Evolutionary conservation across 768 basidiomycete species (phyloP).

Genomic region (Phaeotremella skinneri): DNA sequence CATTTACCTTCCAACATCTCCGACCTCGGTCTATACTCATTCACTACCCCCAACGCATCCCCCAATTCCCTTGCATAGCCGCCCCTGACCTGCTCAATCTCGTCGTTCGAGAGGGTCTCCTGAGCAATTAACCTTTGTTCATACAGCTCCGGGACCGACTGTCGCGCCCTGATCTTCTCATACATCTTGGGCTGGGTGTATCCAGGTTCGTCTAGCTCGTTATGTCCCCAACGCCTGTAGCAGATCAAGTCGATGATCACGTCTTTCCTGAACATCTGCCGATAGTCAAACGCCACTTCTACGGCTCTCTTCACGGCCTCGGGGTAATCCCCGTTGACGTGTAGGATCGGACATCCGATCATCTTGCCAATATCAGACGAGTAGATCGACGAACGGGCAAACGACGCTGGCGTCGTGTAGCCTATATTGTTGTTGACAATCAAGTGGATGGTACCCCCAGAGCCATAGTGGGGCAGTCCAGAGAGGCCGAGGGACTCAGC

Average conservation of each 20-base stretch:
- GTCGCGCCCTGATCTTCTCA: constrained; percentile 72
- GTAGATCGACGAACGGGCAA: constrained; percentile 79
- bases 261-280: constrained; percentile 84
- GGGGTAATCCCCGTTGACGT: constrained; percentile 87
- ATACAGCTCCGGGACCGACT: constrained; percentile 75
- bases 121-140: constrained; percentile 60
- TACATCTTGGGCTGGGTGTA: constrained; percentile 92
- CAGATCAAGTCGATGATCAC: constrained; percentile 85
- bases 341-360: constrained; percentile 82
- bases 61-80: constrained; percentile 67
- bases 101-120: constrained; percentile 59
- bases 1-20: constrained; percentile 69
- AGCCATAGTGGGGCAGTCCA: constrained; percentile 85
- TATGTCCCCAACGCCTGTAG: constrained; percentile 84
- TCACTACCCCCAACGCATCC: constrained; percentile 58
- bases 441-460: constrained; percentile 83
- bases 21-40: constrained; percentile 56
- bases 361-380: constrained; percentile 72
- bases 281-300: constrained; percentile 81
- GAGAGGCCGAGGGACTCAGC: constrained; percentile 85
- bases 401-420: constrained; percentile 83
- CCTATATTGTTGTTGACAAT: constrained; percentile 81
- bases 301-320: constrained; percentile 87
- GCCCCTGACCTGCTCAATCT: constrained; percentile 59
- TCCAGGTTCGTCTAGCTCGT: constrained; percentile 80